Evolutionary conservation across 129 eudicot genomes (phyloP).

Genomic region (Centrapalus pauciflorus): DNA sequence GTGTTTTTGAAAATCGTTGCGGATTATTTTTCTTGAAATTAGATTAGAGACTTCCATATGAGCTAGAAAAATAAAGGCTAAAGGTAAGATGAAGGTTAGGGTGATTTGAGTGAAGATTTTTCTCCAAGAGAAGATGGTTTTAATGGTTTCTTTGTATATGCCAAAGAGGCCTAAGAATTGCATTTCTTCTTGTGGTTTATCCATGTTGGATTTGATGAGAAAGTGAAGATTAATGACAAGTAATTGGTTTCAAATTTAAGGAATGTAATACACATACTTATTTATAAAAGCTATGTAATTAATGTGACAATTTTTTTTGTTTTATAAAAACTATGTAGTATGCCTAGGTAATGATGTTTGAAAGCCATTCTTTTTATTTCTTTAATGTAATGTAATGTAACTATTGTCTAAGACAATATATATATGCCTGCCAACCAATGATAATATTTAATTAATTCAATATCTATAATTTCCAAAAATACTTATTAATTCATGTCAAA

Average conservation of each 20-base stretch:
- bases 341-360: background rate
- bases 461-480: too few relatives aligned
- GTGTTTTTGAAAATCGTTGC: constrained; percentile 16
- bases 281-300: background rate
- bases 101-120: constrained; percentile 57
- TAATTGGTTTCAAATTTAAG: background rate
- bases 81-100: constrained; percentile 56
- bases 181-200: constrained; percentile 64
- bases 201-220: constrained; percentile 34
- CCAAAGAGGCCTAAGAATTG: constrained; percentile 60
- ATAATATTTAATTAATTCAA: too few relatives aligned
- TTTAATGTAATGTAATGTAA: background rate
- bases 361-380: background rate
- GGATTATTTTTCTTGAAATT: constrained; percentile 19
- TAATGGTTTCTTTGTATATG: constrained; percentile 49
- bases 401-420: background rate
- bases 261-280: background rate
- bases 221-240: background rate
- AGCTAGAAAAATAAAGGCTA: constrained; percentile 46
- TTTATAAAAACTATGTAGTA: background rate
- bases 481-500: too few relatives aligned
- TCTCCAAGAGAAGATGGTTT: constrained; percentile 33
- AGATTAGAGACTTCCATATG: constrained; percentile 29
- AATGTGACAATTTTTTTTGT: too few relatives aligned
- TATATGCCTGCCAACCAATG: background rate